These are phyloP conservation scores for Malassezia caprae DNA, from an alignment of 1,284 basidiomycete genomes.

Conservation along the genomic window DNA sequence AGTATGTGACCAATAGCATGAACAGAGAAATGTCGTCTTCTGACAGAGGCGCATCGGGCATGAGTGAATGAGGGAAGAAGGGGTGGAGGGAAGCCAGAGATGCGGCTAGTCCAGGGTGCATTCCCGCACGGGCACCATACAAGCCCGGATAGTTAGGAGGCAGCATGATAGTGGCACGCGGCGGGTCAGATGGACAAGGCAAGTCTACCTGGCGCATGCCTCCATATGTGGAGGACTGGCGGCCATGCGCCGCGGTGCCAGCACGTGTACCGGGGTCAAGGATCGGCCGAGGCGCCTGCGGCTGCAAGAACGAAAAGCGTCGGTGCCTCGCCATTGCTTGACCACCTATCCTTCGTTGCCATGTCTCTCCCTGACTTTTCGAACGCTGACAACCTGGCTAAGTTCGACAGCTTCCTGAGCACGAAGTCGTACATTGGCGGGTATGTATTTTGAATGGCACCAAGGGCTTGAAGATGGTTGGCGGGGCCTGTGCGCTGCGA, in stretches of 20 bases:
- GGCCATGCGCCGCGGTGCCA: neutral
- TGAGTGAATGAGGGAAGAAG: constrained; percentile 11
- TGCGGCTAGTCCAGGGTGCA: constrained; percentile 8
- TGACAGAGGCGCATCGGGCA: constrained; percentile 12
- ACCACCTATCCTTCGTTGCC: constrained; percentile 10
- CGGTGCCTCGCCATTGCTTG: neutral
- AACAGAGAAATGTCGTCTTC: constrained; percentile 23
- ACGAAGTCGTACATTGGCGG: constrained; percentile 46
- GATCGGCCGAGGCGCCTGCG: constrained; percentile 8
- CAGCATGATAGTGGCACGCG: neutral
- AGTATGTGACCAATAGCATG: constrained; percentile 44
- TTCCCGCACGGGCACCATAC: neutral
- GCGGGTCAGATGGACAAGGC: neutral
- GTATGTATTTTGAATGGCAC: constrained; percentile 27
- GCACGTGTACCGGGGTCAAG: neutral
- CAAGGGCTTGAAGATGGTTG: neutral
- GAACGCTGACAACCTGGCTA: constrained; percentile 30
- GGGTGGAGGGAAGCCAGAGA: constrained; percentile 10
- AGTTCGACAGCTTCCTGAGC: constrained; percentile 38
- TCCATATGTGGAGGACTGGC: constrained; percentile 3
- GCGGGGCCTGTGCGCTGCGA: constrained; percentile 10
- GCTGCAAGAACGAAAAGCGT: constrained; percentile 1
- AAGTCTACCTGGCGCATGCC: neutral
- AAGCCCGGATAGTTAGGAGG: constrained; percentile 4
- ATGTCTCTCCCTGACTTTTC: constrained; percentile 48